Evolutionary conservation across 2,329 filamentous ascomycete species (phyloP).

Genomic region (Botrytis tulipae): DNA sequence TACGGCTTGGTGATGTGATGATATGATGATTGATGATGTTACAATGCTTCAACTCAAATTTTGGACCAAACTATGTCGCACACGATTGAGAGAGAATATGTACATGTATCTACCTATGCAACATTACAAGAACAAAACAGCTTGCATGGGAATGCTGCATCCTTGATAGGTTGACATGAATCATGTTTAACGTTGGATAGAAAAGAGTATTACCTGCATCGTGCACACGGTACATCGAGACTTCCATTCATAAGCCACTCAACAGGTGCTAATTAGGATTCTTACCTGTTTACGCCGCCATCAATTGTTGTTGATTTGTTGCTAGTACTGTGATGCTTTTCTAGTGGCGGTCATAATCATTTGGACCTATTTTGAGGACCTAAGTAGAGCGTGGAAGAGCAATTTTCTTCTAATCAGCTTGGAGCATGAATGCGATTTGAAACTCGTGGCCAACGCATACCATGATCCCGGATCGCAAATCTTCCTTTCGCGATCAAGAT

Average conservation of each 20-base stretch:
- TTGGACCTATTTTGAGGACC: not conserved
- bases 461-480: constrained; percentile 33
- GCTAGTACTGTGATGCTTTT: not conserved
- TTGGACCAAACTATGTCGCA: constrained; percentile 17
- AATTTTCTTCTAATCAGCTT: constrained; percentile 26
- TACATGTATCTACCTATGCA: not conserved
- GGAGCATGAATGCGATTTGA: constrained; percentile 36
- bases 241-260: constrained; percentile 2
- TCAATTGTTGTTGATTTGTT: not conserved
- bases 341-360: not conserved
- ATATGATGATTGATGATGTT: constrained; percentile 1
- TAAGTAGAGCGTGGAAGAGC: not conserved
- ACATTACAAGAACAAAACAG: constrained; percentile 5
- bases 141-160: constrained; percentile 2
- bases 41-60: constrained; percentile 1
- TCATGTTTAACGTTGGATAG: not conserved
- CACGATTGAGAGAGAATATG: constrained; percentile 17
- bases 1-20: constrained; percentile 2
- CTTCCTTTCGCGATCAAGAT: constrained; percentile 20
- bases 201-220: not conserved
- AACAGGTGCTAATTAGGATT: not conserved
- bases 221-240: not conserved
- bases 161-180: constrained; percentile 11
- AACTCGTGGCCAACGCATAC: constrained; percentile 38
- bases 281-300: not conserved